Evolutionary conservation across 495 filamentous ascomycete genomes (phyloP).

Genomic region (Neurospora sp.): DNA sequence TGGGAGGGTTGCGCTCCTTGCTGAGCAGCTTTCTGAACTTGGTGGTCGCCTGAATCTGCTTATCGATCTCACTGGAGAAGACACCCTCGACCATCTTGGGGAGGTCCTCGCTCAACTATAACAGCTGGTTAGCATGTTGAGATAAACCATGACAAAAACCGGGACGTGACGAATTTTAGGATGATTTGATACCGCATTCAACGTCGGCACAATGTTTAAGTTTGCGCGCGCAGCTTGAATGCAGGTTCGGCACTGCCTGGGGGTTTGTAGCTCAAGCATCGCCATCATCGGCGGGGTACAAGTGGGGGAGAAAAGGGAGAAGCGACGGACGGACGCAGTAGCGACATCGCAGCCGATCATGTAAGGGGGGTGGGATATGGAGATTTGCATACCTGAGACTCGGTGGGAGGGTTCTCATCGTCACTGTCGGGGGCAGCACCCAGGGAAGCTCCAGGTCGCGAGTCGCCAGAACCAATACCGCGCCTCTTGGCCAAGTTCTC

Average conservation of each 20-base stretch:
- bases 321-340: not conserved
- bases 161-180: not conserved
- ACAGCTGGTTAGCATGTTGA: conserved; percentile 22
- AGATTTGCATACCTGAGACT: conserved; percentile 79
- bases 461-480: conserved; percentile 70
- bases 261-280: not conserved
- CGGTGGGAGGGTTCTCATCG: conserved; percentile 87
- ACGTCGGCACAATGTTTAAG: not conserved
- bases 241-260: not conserved
- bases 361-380: conserved; percentile 1
- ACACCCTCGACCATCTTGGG: conserved; percentile 96
- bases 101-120: conserved; percentile 90
- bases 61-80: conserved; percentile 96
- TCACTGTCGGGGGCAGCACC: conserved; percentile 91
- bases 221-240: not conserved
- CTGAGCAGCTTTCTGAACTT: conserved; percentile 97
- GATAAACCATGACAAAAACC: not conserved
- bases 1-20: conserved; percentile 98
- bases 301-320: conserved; percentile 3
- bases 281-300: conserved; percentile 5
- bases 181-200: not conserved
- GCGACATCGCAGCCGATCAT: not conserved
- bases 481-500: conserved; percentile 97
- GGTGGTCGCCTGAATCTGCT: conserved; percentile 96
- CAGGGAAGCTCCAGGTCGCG: conserved; percentile 76